Base-by-base conservation (phyloP, 352 stramenopile species). In the Phytophthora hibernalis region DNA sequence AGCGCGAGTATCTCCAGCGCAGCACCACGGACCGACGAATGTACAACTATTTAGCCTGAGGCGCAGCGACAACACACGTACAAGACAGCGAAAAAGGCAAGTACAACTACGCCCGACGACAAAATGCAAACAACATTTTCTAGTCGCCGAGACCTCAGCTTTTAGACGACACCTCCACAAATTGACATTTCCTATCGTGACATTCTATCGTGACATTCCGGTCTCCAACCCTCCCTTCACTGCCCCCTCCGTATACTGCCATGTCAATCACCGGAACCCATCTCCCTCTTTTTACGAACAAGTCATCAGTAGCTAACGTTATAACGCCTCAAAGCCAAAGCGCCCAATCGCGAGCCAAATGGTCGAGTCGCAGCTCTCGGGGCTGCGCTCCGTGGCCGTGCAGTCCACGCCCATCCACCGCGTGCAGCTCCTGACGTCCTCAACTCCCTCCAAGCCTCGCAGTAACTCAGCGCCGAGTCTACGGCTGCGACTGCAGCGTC, bases 1-100 rank as follows among this genome's bases (percentile, higher is more conserved):
- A 99, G 71, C 89, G 98, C 53, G 98, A 99, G 76, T 99, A 99
- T 79, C 80, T 99, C 42, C 95, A 99, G 72, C 92, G 97, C 43
- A 95, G 93, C 63, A 72, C 93, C 22, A 74, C 90, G 45, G 96
- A 99, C 72, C 89, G 92, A 65, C 83, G 89, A 24, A 72, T 98
- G 47, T 99, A 99, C 89, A 97, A 95, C 58, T 99, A 99, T 87
- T 90, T 99, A 76, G 97, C 97, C 38, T 99, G 89, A 88, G 26
- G 26, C 21, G 20, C 13, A 42, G 28, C 37, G 21, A 33, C 52
- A 16, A 53, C 48, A 57, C 45, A 48, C 30, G n/a, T 43, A 37
- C 26, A 50, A 48, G 47, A 30, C 18, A 12, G 26, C 26, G 26
- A 31, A 7, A 31, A 31, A n/a, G n/a, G 26, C 26, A 31, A 7